Base-by-base conservation (phyloP, 352 stramenopile genomes). In the Blastocystis sp. region DNA sequence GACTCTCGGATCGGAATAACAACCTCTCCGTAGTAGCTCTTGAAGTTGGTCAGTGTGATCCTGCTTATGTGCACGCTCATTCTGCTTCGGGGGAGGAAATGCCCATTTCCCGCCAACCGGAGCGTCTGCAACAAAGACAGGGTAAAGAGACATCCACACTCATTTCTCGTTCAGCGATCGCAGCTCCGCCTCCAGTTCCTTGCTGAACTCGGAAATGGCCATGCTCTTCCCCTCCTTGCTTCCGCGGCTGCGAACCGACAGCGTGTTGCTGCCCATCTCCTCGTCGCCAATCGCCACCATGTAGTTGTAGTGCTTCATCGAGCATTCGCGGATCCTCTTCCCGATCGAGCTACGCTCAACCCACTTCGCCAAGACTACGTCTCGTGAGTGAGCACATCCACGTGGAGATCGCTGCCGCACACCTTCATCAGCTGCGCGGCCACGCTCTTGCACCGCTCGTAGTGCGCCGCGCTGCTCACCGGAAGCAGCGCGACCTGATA, bases 261-360 rank as follows among this genome's bases (percentile, higher is more conserved):
- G 94, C 23, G 92, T 93, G 56, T 93, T 92, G 60, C 93, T 93
- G 71, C 93, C 92, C 48, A 95, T 90, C 89, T 99, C 96, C 41
- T 92, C 89, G 74, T 95, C 92, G 59, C 96, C 96, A 69, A 99
- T 95, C 23, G 98, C 95, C 48, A 98, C 91, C 81, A 98, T 98
- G 89, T 97, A 98, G 92, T 98, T 99, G 91, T 98, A 99, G 89
- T 98, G 95, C 19, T 93, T 94, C 84, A 98, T 90, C 90, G 98
- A 94, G 0, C 94, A 96, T 88, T 98, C 95, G 48, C 95, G 93
- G 45, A 99, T 96, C 91, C 98, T 98, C 92, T 99, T 99, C 90
- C 98, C 97, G 76, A 98, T 93, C 23, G 95, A 98, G 88, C 97
- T 95, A 90, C 93, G 95, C 38, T 93, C 94, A 59, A 95, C 90